Conservation (phyloP, 148 eudicot genomes). For the Persicaria tinctoria region DNA sequence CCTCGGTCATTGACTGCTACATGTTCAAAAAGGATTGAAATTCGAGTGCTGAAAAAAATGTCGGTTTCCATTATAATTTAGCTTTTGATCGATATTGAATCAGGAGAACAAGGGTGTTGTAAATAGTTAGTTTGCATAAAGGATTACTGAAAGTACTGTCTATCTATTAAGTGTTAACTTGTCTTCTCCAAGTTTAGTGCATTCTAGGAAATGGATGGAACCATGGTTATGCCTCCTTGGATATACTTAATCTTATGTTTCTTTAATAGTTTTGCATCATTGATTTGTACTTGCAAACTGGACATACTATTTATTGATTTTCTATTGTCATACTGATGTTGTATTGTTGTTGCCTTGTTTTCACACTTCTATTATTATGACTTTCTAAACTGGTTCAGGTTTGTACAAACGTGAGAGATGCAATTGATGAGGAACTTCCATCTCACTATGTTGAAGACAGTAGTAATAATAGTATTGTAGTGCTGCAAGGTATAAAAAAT, state of each 20-base stretch:
- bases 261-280: neutral
- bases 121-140: neutral
- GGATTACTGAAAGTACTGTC: neutral
- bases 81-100: neutral
- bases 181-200: neutral
- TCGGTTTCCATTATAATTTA: neutral
- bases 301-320: neutral
- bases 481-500: no score
- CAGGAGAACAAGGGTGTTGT: neutral
- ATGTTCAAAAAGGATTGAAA: neutral
- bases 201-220: no score
- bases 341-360: conserved; percentile 6
- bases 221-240: neutral
- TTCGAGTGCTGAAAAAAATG: neutral
- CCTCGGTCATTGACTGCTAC: neutral
- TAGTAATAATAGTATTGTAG: no score
- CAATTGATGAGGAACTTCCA: conserved; percentile 91
- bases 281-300: neutral
- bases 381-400: conserved; percentile 61
- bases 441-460: conserved; percentile 76
- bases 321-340: neutral
- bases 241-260: neutral
- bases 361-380: conserved; percentile 22
- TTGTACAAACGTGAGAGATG: conserved; percentile 78
- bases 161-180: neutral